phyloP scores from a whole-genome alignment of 768 basidiomycete genomes.

The Porphyrellus cyaneotinctus region DNA sequence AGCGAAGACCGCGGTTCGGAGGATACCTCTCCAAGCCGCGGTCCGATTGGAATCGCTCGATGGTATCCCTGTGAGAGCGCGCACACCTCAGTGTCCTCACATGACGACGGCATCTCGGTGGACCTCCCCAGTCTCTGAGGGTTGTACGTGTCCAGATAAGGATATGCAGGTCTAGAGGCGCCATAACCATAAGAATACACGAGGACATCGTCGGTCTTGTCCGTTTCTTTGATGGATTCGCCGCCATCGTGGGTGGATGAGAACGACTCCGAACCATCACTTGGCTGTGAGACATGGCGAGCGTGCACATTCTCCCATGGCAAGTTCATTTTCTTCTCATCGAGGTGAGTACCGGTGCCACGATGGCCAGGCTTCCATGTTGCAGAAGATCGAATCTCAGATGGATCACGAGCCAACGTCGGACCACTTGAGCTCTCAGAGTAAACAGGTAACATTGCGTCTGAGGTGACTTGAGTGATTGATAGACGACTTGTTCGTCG shows the following conservation, averaged over 20 bases:
- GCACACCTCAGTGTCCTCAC: slow-evolving; percentile 4
- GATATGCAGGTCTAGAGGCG: slow-evolving; percentile 22
- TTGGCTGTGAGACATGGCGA: slow-evolving; percentile 5
- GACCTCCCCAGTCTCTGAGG: slow-evolving; percentile 7
- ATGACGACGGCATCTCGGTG: slow-evolving; percentile 1
- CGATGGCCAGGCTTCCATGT: slow-evolving; percentile 15
- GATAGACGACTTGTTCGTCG: slow-evolving; percentile 23
- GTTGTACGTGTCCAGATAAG: slow-evolving; percentile 32
- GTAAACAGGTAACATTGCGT: slow-evolving; percentile 2
- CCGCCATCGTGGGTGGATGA: slow-evolving; percentile 6
- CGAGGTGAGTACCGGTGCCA: slow-evolving; percentile 11
- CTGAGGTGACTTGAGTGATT: slow-evolving; percentile 2
- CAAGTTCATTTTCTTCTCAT: not conserved
- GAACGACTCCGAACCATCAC: not conserved
- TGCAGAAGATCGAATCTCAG: slow-evolving; percentile 18
- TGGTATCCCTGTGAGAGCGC: slow-evolving; percentile 1
- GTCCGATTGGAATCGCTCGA: not conserved
- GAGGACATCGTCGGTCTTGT: not conserved
- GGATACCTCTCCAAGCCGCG: slow-evolving; percentile 4
- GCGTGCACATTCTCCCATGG: slow-evolving; percentile 10
- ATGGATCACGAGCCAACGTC: slow-evolving; percentile 13
- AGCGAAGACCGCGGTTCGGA: slow-evolving; percentile 16
- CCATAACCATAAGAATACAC: slow-evolving; percentile 30
- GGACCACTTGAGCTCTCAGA: slow-evolving; percentile 6
- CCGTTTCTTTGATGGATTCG: slow-evolving; percentile 13